Conservation (phyloP, 176 grass and related monocot species). For the Paspalum notatum region DNA sequence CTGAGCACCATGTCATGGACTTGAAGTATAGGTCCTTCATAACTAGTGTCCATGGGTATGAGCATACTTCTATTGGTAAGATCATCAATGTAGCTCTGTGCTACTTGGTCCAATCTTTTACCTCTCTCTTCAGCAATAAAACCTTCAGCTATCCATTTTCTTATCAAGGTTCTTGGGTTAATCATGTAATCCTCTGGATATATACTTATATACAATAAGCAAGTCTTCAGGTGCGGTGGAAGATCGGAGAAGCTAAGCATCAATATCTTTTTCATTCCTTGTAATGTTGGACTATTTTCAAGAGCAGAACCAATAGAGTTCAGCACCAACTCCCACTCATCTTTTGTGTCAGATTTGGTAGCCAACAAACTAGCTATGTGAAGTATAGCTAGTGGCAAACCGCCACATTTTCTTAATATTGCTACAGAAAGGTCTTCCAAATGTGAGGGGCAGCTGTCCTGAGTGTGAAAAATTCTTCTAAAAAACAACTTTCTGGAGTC, state of each 20-base stretch:
- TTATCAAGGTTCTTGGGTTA: neutral
- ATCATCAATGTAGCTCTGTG: neutral
- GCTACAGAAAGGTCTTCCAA: neutral
- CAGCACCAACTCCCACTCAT: conserved; percentile 12
- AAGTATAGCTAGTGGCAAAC: conserved; percentile 41
- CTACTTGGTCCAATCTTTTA: conserved; percentile 9
- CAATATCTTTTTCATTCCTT: conserved; percentile 14
- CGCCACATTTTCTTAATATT: conserved; percentile 37
- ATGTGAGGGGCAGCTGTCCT: neutral
- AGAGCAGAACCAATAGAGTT: conserved; percentile 15
- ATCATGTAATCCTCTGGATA: conserved; percentile 32
- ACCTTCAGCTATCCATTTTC: conserved; percentile 41
- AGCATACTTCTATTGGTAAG: conserved; percentile 41
- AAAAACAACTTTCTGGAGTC: conserved; percentile 19
- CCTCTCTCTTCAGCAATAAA: neutral
- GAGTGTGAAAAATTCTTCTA: neutral
- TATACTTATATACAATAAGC: conserved; percentile 26
- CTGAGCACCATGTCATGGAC: conserved; percentile 29
- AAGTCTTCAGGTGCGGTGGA: conserved; percentile 15
- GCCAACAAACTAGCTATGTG: conserved; percentile 17
- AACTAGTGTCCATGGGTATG: neutral
- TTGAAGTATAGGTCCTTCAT: neutral
- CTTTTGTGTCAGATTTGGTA: neutral
- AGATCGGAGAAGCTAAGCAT: conserved; percentile 38
- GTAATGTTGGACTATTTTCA: conserved; percentile 8